These are phyloP conservation scores for Blastobotrys proliferans DNA, from an alignment of 1,139 yeast species.

Conservation along the genomic window DNA sequence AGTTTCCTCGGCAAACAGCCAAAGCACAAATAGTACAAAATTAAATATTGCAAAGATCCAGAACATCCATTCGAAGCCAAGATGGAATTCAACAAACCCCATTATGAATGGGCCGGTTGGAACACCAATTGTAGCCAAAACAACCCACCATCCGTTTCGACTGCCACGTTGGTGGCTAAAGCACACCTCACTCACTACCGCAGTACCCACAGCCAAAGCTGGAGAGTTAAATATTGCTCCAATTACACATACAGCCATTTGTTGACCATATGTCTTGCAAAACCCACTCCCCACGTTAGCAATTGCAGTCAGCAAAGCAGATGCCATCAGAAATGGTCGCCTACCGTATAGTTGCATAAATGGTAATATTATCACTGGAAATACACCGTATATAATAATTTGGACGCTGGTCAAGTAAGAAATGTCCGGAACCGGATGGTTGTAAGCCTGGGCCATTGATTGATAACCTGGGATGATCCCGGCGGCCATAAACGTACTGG, in stretches of 20 bases:
- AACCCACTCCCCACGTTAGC: constrained; percentile 22
- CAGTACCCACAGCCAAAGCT: constrained; percentile 14
- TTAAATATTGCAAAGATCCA: constrained; percentile 19
- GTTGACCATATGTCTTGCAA: constrained; percentile 21
- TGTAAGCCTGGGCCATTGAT: background rate
- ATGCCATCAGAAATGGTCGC: background rate
- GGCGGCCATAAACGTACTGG: too few relatives aligned
- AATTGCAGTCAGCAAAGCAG: constrained; percentile 13
- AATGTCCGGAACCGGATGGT: background rate
- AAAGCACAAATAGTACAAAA: constrained; percentile 13
- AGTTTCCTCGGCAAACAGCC: constrained; percentile 19
- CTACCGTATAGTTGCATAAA: background rate
- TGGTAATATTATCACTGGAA: background rate
- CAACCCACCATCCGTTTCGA: constrained; percentile 23
- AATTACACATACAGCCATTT: constrained; percentile 20
- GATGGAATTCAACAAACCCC: constrained; percentile 23
- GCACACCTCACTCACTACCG: constrained; percentile 20
- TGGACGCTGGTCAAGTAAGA: background rate
- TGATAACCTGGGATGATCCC: too few relatives aligned
- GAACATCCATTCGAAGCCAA: constrained; percentile 18
- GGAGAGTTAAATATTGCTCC: constrained; percentile 17
- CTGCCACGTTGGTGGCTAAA: constrained; percentile 21
- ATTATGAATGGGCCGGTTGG: constrained; percentile 22
- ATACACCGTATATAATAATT: background rate
- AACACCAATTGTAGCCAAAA: constrained; percentile 21